Percentiles rank a stretch among this genome's conserved stretches.
Evolutionary conservation across 164 flowering plant genomes (phyloP).

Genomic region (Macadamia integrifolia): DNA sequence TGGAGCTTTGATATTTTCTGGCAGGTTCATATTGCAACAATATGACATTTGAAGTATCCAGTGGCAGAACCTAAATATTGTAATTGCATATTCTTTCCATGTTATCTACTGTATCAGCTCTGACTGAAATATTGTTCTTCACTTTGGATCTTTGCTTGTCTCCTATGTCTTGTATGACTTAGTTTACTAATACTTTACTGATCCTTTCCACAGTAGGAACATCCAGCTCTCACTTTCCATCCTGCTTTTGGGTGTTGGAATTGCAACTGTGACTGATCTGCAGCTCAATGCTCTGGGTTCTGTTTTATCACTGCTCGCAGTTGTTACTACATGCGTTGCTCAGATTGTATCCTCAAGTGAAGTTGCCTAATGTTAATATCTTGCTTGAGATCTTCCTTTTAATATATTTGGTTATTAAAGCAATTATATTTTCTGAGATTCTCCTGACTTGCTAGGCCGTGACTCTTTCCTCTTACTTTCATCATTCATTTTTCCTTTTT

Average conservation of each 20-base stretch:
- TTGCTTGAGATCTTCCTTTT: background rate
- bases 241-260: slow-evolving; percentile 11
- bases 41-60: no score
- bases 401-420: background rate
- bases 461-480: no score
- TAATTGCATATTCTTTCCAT: background rate
- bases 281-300: slow-evolving; percentile 92
- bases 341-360: slow-evolving; percentile 49
- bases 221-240: slow-evolving; percentile 30
- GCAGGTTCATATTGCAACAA: no score
- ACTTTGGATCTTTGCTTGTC: background rate
- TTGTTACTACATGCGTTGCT: slow-evolving; percentile 84
- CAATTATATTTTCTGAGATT: background rate
- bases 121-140: background rate
- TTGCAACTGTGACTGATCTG: slow-evolving; percentile 87
- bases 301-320: slow-evolving; percentile 77
- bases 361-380: background rate
- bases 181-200: slow-evolving; percentile 8
- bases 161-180: background rate
- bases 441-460: no score
- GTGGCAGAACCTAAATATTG: background rate
- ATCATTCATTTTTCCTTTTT: no score
- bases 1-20: no score
- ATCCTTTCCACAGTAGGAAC: slow-evolving; percentile 50
- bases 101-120: background rate